phyloP scores from a whole-genome alignment of 2,329 filamentous ascomycete species.

The Talaromyces sp. region DNA sequence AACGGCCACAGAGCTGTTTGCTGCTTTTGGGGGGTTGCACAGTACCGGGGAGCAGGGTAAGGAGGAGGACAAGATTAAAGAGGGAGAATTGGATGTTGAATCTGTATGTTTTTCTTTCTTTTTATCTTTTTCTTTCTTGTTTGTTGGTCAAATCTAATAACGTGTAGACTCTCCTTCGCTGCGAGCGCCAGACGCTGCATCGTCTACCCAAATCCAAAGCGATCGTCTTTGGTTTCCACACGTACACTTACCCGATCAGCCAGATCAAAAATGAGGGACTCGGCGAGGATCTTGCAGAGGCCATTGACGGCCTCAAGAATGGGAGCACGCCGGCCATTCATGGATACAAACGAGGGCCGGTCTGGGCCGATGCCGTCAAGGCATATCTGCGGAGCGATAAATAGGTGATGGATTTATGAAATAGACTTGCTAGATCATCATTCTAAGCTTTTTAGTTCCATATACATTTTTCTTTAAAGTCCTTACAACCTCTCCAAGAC shows the following conservation, averaged over 20 bases:
- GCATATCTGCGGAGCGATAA: conserved; percentile 40
- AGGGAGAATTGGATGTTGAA: conserved; percentile 41
- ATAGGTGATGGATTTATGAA: background rate
- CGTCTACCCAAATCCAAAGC: conserved; percentile 50
- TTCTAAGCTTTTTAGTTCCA: background rate
- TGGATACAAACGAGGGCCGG: conserved; percentile 53
- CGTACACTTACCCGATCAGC: conserved; percentile 53
- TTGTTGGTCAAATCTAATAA: conserved; percentile 8
- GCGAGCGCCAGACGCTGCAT: conserved; percentile 59
- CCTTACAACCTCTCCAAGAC: conserved; percentile 62
- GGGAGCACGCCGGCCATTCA: conserved; percentile 55
- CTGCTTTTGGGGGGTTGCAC: conserved; percentile 33
- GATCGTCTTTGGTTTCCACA: conserved; percentile 58
- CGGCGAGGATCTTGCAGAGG: conserved; percentile 49
- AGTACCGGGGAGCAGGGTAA: conserved; percentile 16
- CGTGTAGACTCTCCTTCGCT: conserved; percentile 44
- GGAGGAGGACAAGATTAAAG: conserved; percentile 18
- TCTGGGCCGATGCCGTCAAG: conserved; percentile 54
- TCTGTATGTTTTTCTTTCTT: conserved; percentile 26
- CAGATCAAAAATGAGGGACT: conserved; percentile 53
- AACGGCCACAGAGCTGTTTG: conserved; percentile 34
- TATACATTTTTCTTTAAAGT: background rate
- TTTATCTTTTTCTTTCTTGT: background rate
- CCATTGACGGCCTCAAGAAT: conserved; percentile 54
- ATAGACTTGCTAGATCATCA: conserved; percentile 27